These are phyloP conservation scores for Blastocystis sp. DNA, from an alignment of 352 stramenopile genomes.

Conservation along the genomic window DNA sequence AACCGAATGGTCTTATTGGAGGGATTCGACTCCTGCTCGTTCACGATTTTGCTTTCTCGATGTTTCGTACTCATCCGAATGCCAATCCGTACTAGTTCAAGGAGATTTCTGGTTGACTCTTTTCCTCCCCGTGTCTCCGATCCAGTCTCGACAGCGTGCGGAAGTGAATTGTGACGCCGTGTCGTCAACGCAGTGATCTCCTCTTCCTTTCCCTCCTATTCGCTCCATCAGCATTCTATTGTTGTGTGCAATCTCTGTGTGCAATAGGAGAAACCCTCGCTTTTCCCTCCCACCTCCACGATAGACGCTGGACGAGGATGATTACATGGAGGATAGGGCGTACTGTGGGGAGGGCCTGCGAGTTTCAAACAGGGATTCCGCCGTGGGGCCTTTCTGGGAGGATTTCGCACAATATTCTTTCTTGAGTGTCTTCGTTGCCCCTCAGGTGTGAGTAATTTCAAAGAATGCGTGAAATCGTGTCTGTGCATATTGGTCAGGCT, in stretches of 20 bases:
- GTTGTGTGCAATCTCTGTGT: constrained; percentile 21
- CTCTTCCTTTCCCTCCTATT: background rate
- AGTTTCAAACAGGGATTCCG: constrained; percentile 32
- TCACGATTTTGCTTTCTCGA: background rate
- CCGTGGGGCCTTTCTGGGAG: constrained; percentile 3
- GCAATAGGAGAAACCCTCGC: background rate
- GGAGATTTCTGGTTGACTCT: background rate
- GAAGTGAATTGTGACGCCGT: no score
- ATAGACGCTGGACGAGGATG: background rate
- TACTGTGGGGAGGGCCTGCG: no score
- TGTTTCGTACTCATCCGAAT: background rate
- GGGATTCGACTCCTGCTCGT: background rate
- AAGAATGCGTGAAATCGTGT: constrained; percentile 91
- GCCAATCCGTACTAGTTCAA: background rate
- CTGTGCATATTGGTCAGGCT: constrained; percentile 92
- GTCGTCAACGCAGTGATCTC: background rate
- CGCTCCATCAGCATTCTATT: no score
- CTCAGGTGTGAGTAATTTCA: constrained; percentile 74
- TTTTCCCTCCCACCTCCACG: background rate
- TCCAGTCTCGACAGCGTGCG: no score
- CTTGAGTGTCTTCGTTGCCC: constrained; percentile 74
- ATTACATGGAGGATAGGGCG: background rate
- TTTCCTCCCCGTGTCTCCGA: background rate
- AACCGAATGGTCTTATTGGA: background rate
- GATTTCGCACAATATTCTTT: constrained; percentile 24